Base-by-base conservation (phyloP, 495 filamentous ascomycete genomes). In the Daldinia loculata region DNA sequence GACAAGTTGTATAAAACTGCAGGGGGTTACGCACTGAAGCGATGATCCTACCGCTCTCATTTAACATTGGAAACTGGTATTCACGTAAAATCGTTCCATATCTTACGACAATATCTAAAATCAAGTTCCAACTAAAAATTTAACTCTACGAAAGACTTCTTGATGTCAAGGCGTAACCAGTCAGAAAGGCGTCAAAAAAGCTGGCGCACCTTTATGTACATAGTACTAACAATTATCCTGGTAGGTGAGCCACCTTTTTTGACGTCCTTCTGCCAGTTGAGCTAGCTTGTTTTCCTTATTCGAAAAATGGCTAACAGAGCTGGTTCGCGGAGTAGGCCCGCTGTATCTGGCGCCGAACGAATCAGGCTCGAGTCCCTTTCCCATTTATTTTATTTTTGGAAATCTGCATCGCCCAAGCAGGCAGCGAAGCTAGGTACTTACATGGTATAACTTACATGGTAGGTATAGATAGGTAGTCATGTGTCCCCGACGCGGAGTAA, bases 401-500 rank as follows among this genome's bases (percentile, higher is more conserved):
- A 48, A 24, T 48, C 43, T 48, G 43, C 43, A 48, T 48, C 22
- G 19, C 17, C 43, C 7, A 48, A 48, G 43, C 43, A 48, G 43
- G 43, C 43, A 48, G 22, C 17, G 9, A 48, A 48, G 43, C 3
- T 12, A 48, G 43, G 43, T 24, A 24, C 43, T 24, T 48, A 48
- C 43, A 24, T 24, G 41, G 41, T 45, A 45, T 45, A 45, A 22
- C 38, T 3, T 22, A 48, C 43, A 48, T 48, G 43, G 43, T 48
- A 48, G n/a, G n/a, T 48, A 48, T 22, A 48, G 43, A 48, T 24
- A 24, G 17, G 12, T 9, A 48, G 43, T 48, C 43, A 48, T 48
- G 43, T 24, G 43, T 48, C 43, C 24, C 43, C 43, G 8, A 48
- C 43, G 43, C 43, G 43, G 43, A 48, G 43, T 48, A 48, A 48